Evolutionary conservation across 2,329 filamentous ascomycete species (phyloP), one percentile per base, ranked within the genome.

Genomic region (Diaporthe citriasiana): DNA sequence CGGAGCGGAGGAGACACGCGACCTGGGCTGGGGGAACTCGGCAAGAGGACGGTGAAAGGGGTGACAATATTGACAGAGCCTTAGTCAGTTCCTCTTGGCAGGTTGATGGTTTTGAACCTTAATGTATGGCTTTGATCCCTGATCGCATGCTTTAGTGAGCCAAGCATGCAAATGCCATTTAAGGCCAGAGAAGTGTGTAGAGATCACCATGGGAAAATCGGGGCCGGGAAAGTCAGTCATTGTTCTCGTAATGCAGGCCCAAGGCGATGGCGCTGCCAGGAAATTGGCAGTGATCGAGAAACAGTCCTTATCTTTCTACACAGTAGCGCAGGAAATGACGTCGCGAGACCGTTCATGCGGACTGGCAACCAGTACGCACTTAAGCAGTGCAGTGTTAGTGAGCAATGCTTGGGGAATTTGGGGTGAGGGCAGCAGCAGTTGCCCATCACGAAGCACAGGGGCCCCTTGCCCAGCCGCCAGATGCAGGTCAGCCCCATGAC

Each of bases 41-140:
- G 27, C 33, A 33, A 51, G 30, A 42, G 15, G 56, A 27, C 9
- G 19, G 30, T 5, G 22, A n/a, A 42, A 17, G 33, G 42, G 42
- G 55, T 25, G 47, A 50, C 30, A n/a, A 25, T 40, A 12, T 30
- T 15, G 15, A 30, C 22, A n/a, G 33, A 13, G 15, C 63, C 47
- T 51, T 53, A 68, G 63, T 68, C 47, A 68, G 63, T 68, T 22
- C 13, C 22, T 40, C 47, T 53, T 68, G 63, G 45, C 63, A 40
- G 30, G 30, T 38, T 50, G 30, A 25, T 10, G n/a, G 40, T 35
- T 25, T 51, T 22, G 30, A 51, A 66, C 30, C 63, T 51, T 68
- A 30, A 30, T 68, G 6, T 30, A 22, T 7, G n/a, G 47, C 22
- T 22, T 17, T 38, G 63, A 53, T 53, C 63, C 63, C 63, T 40